These are phyloP conservation scores for Cystobasidiaceae sp. DNA, from an alignment of 1,284 basidiomycete genomes.

Conservation along the genomic window DNA sequence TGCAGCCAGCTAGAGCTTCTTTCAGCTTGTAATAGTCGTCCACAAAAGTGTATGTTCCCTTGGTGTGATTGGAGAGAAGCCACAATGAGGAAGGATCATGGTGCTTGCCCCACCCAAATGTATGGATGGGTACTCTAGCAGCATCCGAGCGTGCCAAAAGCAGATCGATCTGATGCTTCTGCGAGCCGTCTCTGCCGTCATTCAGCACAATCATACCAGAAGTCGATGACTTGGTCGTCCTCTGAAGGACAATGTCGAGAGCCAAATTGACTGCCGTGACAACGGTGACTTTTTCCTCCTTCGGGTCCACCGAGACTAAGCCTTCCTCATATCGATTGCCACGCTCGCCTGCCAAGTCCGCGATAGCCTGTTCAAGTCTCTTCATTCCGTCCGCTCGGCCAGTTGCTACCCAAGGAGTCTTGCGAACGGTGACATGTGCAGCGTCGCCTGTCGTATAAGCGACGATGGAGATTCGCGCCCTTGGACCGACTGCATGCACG, in stretches of 20 bases:
- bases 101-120: slow-evolving; percentile 89
- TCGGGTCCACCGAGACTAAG: slow-evolving; percentile 67
- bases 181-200: slow-evolving; percentile 80
- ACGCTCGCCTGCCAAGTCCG: slow-evolving; percentile 55
- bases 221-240: slow-evolving; percentile 81
- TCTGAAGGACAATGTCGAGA: slow-evolving; percentile 85
- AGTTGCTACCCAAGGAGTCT: slow-evolving; percentile 77
- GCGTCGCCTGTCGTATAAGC: slow-evolving; percentile 75
- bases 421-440: slow-evolving; percentile 66
- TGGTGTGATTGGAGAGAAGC: slow-evolving; percentile 96
- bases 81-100: slow-evolving; percentile 97
- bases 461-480: slow-evolving; percentile 76
- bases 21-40: slow-evolving; percentile 89
- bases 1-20: slow-evolving; percentile 78
- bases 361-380: slow-evolving; percentile 69
- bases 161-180: slow-evolving; percentile 97
- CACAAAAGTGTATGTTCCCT: slow-evolving; percentile 94
- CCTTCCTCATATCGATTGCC: slow-evolving; percentile 54
- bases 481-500: slow-evolving; percentile 63
- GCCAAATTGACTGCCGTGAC: slow-evolving; percentile 83
- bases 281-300: slow-evolving; percentile 90
- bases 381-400: slow-evolving; percentile 64
- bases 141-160: slow-evolving; percentile 93
- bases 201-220: slow-evolving; percentile 88
- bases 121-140: slow-evolving; percentile 84